Evolutionary conservation across 768 basidiomycete species (phyloP), one percentile per base, ranked within the genome.

Genomic region (Imleria badia): DNA sequence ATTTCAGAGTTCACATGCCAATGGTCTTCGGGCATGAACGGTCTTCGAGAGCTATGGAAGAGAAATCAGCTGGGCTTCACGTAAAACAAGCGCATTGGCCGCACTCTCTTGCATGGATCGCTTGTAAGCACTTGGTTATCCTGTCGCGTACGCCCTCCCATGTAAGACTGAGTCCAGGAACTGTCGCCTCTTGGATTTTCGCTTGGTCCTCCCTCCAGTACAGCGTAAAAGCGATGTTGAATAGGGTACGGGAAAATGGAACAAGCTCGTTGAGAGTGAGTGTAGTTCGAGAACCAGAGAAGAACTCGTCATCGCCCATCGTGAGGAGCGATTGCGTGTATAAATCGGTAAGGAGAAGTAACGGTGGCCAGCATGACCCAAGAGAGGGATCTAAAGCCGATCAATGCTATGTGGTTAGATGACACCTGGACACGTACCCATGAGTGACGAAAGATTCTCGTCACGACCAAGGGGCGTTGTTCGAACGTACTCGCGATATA

Each of bases 221-320:
- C 15, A 95, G 76, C 49, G 83, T 78, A 65, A 94, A 97, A 2
- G 89, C 91, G 45, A 95, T 80, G 63, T 95, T 89, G 51, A 96
- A 70, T 57, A 96, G 75, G 56, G 91, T 82, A n/a, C 82, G 80
- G 15, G 87, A 89, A 55, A 96, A 83, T 5, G 80, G 75, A 31
- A 78, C 73, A 20, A 98, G 78, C 60, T 98, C 97, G 62, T 96
- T 92, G 9, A 95, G 68, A 0, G 79, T 77, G 2, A 98, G 78
- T 0, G 94, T 89, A 58, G 94, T 96, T 19, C 85, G 75, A n/a
- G 71, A 66, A 46, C 53, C 56, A 2, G 84, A 82, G 67, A 97
- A 97, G 75, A 98, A 98, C 68, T 98, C 97, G 71, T 98, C 96
- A 62, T 99, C 97, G 1, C 91, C 91, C 81, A 98, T 91, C 1